These are phyloP conservation scores for Apium graveolens DNA, from an alignment of 129 eudicot genomes.

Conservation along the genomic window DNA sequence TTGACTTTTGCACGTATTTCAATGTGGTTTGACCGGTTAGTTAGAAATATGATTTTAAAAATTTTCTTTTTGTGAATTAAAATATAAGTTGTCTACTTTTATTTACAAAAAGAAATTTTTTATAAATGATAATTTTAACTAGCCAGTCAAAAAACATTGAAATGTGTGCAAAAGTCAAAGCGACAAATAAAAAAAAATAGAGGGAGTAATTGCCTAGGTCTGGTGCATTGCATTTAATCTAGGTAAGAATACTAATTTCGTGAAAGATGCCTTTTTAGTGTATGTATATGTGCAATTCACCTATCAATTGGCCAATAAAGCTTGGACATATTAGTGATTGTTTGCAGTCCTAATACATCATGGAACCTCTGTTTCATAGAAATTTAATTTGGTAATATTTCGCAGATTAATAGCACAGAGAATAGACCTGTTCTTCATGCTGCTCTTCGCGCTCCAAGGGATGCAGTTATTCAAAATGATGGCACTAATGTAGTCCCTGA, in stretches of 20 bases:
- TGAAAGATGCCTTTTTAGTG: background rate
- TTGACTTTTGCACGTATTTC: no score
- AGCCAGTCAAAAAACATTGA: no score
- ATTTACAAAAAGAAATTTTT: no score
- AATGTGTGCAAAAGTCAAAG: no score
- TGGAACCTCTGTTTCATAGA: background rate
- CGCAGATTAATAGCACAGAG: conserved; percentile 90
- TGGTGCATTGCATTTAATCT: background rate
- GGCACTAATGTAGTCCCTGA: conserved; percentile 98
- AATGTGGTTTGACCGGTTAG: no score
- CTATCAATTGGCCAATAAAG: background rate
- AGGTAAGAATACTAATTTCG: no score
- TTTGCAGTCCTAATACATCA: background rate
- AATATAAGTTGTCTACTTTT: no score
- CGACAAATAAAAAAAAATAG: no score
- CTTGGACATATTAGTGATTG: background rate
- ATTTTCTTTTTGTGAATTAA: no score
- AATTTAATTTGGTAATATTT: conserved; percentile 14
- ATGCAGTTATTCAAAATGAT: conserved; percentile 68
- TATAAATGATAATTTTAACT: no score
- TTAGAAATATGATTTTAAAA: no score
- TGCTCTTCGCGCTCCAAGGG: conserved; percentile 94
- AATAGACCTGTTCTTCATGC: conserved; percentile 90
- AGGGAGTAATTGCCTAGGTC: no score
- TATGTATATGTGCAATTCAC: background rate